phyloP scores from a whole-genome alignment of 2,329 filamentous ascomycete genomes.

The Trichoderma asperellum region DNA sequence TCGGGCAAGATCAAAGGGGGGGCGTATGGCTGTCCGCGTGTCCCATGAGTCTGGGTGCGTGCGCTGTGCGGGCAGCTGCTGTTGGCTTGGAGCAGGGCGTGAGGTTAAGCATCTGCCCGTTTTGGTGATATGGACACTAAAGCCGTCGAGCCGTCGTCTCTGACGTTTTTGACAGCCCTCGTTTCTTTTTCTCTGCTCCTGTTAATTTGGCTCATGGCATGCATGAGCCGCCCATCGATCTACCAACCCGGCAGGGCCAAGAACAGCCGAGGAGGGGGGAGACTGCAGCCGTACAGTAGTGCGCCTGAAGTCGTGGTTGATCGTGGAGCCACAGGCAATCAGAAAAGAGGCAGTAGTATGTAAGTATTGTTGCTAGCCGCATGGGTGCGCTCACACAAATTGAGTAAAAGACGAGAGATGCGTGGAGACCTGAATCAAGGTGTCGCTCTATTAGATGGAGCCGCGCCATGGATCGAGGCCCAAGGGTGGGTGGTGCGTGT shows the following conservation, averaged over 20 bases:
- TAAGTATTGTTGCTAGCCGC: slow-evolving; percentile 9
- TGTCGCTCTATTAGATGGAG: background rate
- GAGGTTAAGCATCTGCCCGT: background rate
- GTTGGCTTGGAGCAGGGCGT: background rate
- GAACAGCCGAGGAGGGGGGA: background rate
- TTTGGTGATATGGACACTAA: background rate
- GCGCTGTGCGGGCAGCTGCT: slow-evolving; percentile 23
- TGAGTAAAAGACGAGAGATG: background rate
- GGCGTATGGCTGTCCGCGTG: slow-evolving; percentile 17
- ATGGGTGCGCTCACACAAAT: background rate
- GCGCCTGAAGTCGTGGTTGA: background rate
- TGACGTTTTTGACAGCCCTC: background rate
- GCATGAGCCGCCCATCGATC: background rate
- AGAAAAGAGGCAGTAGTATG: background rate
- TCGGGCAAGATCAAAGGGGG: background rate
- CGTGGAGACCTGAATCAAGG: background rate
- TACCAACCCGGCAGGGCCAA: background rate
- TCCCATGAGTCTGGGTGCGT: slow-evolving; percentile 13
- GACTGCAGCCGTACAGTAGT: background rate
- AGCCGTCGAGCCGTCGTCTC: background rate
- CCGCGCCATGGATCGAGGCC: background rate
- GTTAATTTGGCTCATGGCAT: background rate
- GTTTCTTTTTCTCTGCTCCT: background rate
- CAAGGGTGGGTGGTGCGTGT: background rate
- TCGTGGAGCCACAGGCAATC: background rate